phyloP scores from a whole-genome alignment of 257 asterid genomes.

The Fraxinus quadrangulata region DNA sequence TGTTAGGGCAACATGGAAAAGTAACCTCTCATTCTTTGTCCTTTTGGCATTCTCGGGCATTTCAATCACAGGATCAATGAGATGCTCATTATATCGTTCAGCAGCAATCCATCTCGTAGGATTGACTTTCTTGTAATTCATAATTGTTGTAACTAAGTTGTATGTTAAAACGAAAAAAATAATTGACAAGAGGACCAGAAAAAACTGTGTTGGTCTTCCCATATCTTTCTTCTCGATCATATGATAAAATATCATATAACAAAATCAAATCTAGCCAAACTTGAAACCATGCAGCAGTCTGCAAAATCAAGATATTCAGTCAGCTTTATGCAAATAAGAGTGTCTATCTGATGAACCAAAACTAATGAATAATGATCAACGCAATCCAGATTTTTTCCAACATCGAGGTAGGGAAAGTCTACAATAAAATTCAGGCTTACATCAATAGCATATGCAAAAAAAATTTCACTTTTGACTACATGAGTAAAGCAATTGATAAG shows the following conservation, averaged over 20 bases:
- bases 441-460: slow-evolving; percentile 10
- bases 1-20: slow-evolving; percentile 55
- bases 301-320: slow-evolving; percentile 11
- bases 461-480: neutral
- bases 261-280: slow-evolving; percentile 9
- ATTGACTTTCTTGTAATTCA: slow-evolving; percentile 20
- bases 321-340: slow-evolving; percentile 7
- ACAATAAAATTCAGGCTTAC: neutral
- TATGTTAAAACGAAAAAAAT: slow-evolving; percentile 43
- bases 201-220: slow-evolving; percentile 34
- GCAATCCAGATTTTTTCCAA: neutral
- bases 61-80: slow-evolving; percentile 54
- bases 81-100: slow-evolving; percentile 8
- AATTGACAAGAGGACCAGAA: slow-evolving; percentile 39
- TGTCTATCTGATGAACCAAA: neutral
- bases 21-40: slow-evolving; percentile 20
- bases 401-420: neutral
- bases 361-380: neutral
- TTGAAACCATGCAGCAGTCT: slow-evolving; percentile 19
- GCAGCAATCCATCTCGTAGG: slow-evolving; percentile 10
- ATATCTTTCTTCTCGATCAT: slow-evolving; percentile 29
- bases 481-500: slow-evolving; percentile 4
- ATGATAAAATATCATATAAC: slow-evolving; percentile 4
- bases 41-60: slow-evolving; percentile 42
- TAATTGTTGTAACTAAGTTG: slow-evolving; percentile 33